phyloP scores from a whole-genome alignment of 495 filamentous ascomycete genomes.

The Echria macrotheca region DNA sequence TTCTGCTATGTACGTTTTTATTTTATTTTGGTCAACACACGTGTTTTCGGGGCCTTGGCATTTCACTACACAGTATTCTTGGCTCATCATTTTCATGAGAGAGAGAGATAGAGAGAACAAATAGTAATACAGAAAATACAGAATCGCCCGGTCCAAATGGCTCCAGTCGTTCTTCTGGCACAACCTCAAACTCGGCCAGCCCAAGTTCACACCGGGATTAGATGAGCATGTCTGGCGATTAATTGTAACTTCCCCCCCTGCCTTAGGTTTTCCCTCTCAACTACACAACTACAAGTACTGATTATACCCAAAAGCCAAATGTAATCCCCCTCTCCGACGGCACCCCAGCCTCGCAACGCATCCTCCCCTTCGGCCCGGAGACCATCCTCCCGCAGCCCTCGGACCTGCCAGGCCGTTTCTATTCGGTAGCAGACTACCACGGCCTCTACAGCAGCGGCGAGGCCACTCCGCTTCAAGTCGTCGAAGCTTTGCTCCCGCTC shows the following conservation, averaged over 20 bases:
- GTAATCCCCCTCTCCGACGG: slow-evolving; percentile 59
- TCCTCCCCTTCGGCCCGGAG: slow-evolving; percentile 31
- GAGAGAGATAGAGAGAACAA: too few relatives aligned
- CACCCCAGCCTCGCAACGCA: slow-evolving; percentile 17
- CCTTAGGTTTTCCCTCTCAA: background rate
- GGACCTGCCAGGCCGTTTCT: slow-evolving; percentile 47
- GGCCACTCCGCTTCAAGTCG: slow-evolving; percentile 66
- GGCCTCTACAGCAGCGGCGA: slow-evolving; percentile 61
- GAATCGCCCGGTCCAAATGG: background rate
- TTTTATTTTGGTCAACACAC: background rate
- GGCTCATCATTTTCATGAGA: too few relatives aligned
- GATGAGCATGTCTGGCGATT: background rate
- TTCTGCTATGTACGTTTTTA: slow-evolving; percentile 20
- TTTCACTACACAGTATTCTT: background rate
- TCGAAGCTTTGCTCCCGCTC: slow-evolving; percentile 62
- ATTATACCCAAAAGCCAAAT: slow-evolving; percentile 65
- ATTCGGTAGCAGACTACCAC: slow-evolving; percentile 73
- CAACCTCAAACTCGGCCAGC: background rate
- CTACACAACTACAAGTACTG: too few relatives aligned
- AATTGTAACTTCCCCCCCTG: background rate
- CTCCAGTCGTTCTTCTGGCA: background rate
- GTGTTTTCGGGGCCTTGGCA: background rate
- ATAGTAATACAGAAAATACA: too few relatives aligned
- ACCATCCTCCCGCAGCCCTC: slow-evolving; percentile 27
- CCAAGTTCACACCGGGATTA: background rate